Evolutionary conservation across 768 basidiomycete genomes (phyloP).

Genomic region (Mycena rosella): DNA sequence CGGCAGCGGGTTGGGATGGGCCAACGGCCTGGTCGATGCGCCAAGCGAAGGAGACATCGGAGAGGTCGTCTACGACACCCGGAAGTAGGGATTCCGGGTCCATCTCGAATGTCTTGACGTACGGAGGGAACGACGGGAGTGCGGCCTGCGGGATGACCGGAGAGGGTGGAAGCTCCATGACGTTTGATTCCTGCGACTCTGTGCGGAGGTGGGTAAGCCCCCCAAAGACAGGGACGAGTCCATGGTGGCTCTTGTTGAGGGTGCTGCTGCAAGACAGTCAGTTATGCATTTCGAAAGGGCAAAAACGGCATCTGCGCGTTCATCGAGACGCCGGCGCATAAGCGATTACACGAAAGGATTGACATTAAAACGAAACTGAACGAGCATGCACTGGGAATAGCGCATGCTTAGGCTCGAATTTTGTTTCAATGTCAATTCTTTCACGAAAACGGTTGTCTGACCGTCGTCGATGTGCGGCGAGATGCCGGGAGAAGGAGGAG

Average conservation of each 20-base stretch:
- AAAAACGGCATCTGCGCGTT: slow-evolving; percentile 35
- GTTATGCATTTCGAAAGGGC: slow-evolving; percentile 29
- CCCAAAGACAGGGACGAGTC: slow-evolving; percentile 84
- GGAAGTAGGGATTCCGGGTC: slow-evolving; percentile 85
- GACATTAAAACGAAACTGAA: slow-evolving; percentile 33
- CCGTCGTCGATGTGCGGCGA: slow-evolving; percentile 23
- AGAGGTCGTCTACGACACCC: slow-evolving; percentile 81
- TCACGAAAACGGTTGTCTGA: slow-evolving; percentile 29
- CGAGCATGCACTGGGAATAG: slow-evolving; percentile 13
- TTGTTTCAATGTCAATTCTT: slow-evolving; percentile 37
- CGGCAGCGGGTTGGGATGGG: slow-evolving; percentile 19
- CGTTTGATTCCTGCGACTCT: slow-evolving; percentile 52
- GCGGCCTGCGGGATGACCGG: slow-evolving; percentile 65
- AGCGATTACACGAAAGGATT: slow-evolving; percentile 33
- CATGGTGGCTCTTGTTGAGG: slow-evolving; percentile 62
- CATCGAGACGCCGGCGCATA: slow-evolving; percentile 12
- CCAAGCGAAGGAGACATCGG: slow-evolving; percentile 75
- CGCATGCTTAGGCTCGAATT: slow-evolving; percentile 18
- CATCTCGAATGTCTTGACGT: slow-evolving; percentile 75
- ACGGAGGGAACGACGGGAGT: slow-evolving; percentile 61
- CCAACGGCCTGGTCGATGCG: slow-evolving; percentile 50
- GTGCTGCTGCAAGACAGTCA: slow-evolving; percentile 33
- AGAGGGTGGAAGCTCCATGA: slow-evolving; percentile 76
- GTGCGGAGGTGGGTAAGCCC: slow-evolving; percentile 61
- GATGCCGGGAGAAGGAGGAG: slow-evolving; percentile 9